These are phyloP conservation scores for Candida vaughaniae DNA, from an alignment of 805 yeast species.

Conservation along the genomic window DNA sequence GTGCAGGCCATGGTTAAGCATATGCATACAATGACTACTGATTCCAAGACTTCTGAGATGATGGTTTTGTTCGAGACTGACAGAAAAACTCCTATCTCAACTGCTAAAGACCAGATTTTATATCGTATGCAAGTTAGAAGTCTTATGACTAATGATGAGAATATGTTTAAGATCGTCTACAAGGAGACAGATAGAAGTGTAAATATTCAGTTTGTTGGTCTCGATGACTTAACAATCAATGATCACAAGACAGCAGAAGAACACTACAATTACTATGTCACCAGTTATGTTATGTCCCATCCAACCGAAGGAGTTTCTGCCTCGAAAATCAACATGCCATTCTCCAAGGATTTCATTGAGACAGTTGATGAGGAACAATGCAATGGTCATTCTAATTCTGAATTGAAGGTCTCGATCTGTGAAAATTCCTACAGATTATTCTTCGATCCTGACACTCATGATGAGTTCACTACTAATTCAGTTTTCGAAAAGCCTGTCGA, in stretches of 20 bases:
- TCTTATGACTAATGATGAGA: conserved; percentile 77
- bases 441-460: conserved; percentile 77
- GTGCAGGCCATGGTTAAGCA: conserved; percentile 74
- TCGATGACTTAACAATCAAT: conserved; percentile 80
- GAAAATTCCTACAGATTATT: conserved; percentile 75
- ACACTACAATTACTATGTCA: conserved; percentile 88
- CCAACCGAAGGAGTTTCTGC: conserved; percentile 96
- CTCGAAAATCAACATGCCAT: conserved; percentile 74
- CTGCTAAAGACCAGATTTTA: conserved; percentile 83
- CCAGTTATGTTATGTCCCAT: conserved; percentile 89
- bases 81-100: conserved; percentile 59
- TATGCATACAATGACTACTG: conserved; percentile 79
- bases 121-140: conserved; percentile 86
- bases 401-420: conserved; percentile 74
- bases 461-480: conserved; percentile 68
- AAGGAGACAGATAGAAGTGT: conserved; percentile 52
- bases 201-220: conserved; percentile 76
- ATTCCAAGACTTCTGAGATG: conserved; percentile 76
- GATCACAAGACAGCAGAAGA: conserved; percentile 73
- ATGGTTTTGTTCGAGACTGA: conserved; percentile 81
- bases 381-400: conserved; percentile 66
- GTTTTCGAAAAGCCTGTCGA: conserved; percentile 42
- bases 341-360: conserved; percentile 59
- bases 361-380: conserved; percentile 54
- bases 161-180: conserved; percentile 85